Conservation (phyloP, 805 yeast species). For the Yueomyces sp. region DNA sequence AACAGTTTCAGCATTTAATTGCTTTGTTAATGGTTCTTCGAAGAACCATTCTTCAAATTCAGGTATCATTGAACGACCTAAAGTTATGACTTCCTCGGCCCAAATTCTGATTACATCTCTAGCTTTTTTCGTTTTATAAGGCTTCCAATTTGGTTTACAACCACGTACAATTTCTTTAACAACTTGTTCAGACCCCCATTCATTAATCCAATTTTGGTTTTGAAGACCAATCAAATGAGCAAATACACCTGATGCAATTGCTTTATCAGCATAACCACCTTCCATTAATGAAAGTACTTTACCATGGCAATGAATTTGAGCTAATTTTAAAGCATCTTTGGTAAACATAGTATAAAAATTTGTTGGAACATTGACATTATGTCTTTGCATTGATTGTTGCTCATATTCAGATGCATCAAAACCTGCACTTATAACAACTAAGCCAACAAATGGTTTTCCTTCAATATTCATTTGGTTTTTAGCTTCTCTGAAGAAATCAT, state of each 20-base stretch:
- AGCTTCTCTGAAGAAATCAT: conserved; percentile 42
- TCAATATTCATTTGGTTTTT: conserved; percentile 30
- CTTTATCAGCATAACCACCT: conserved; percentile 82
- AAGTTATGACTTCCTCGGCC: conserved; percentile 50
- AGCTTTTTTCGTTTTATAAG: conserved; percentile 37
- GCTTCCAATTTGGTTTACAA: conserved; percentile 53
- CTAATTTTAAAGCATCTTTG: conserved; percentile 54
- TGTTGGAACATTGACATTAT: conserved; percentile 70
- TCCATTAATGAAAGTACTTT: conserved; percentile 58
- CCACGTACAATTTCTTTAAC: conserved; percentile 57
- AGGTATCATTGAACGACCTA: conserved; percentile 54
- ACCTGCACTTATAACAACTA: conserved; percentile 73
- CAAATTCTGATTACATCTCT: conserved; percentile 39
- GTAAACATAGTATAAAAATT: conserved; percentile 64
- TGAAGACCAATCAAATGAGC: conserved; percentile 67
- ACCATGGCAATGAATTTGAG: conserved; percentile 48
- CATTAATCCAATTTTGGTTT: conserved; percentile 39
- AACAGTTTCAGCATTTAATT: background rate
- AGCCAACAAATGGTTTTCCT: conserved; percentile 34
- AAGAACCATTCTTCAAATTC: conserved; percentile 21
- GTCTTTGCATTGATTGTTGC: conserved; percentile 74
- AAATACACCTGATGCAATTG: conserved; percentile 64
- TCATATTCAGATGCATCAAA: conserved; percentile 82
- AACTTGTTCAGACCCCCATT: conserved; percentile 51
- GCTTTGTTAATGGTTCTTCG: conserved; percentile 1